Base-by-base conservation (phyloP, 2,329 filamentous ascomycete genomes). In the Fusarium anguioides region DNA sequence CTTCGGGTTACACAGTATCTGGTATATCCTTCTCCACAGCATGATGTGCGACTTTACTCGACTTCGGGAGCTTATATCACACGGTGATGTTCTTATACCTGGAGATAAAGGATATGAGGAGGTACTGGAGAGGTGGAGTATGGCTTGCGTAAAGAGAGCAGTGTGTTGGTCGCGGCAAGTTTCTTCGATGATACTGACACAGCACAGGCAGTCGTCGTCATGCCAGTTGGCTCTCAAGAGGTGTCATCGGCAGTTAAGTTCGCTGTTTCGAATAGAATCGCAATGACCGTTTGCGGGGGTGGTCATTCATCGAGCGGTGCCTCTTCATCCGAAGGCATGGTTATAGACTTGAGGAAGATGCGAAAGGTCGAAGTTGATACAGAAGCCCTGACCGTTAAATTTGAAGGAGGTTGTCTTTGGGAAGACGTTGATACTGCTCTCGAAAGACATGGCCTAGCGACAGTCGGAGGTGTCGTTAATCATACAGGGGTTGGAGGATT, bases 401-500 rank as follows among this genome's bases (percentile, higher is more conserved):
- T 80, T 10, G 80, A 83, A 57, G 84, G 86, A 18, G 85, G 86
- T 4, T 80, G 81, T 41, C 71, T 80, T 2, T 87, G 86, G 84
- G 76, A 78, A 56, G 82, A 87, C 68, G 83, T 89, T 9, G 86
- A 89, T 59, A 72, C 76, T 3, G 82, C 81, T 2, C 81, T 82
- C 0, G 82, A 78, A 29, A 75, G 80, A 52, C 75, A 85, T 66
- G 81, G 81, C 0, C 79, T 89, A 1, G 87, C 86, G 3, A 85
- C 86, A 4, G 86, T 89, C 0, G 86, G 86, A 6, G 87, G 87
- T 2, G 88, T 87, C 0, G 86, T 89, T 8, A 86, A 86, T 51
- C 84, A 89, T 65, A 89, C 87, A 1, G 87, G 88, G 5, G 82
- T 89, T 10, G 87, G 85, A 4, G 88, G 86, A 0, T 75, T 89